Evolutionary conservation across 768 basidiomycete genomes (phyloP).

Genomic region (Gyrodon lividus): DNA sequence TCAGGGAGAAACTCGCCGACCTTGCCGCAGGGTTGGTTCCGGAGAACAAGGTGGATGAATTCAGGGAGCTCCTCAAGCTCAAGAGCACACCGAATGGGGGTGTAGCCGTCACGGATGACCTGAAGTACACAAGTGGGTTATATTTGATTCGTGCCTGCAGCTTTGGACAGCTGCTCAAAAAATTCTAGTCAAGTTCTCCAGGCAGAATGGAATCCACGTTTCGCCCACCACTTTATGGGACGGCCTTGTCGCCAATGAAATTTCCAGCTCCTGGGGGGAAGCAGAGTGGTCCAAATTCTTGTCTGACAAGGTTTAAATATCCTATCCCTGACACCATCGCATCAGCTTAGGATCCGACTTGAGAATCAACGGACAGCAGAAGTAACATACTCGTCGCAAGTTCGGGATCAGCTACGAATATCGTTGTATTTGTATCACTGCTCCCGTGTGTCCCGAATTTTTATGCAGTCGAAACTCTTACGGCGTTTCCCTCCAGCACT

Average conservation of each 20-base stretch:
- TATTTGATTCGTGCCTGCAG: neutral
- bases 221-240: conserved; percentile 83
- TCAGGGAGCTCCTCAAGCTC: conserved; percentile 62
- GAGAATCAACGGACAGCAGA: neutral
- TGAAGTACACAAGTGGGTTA: conserved; percentile 83
- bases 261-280: conserved; percentile 81
- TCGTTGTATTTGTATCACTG: too few relatives aligned
- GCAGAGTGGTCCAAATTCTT: conserved; percentile 82
- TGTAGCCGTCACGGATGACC: conserved; percentile 74
- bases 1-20: conserved; percentile 68
- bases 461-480: too few relatives aligned
- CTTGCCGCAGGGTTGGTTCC: conserved; percentile 58
- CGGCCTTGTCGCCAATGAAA: conserved; percentile 65
- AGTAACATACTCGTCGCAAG: neutral
- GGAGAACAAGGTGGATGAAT: conserved; percentile 44
- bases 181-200: conserved; percentile 80
- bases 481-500: too few relatives aligned
- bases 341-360: neutral
- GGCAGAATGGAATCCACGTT: conserved; percentile 92
- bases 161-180: neutral
- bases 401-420: too few relatives aligned
- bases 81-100: conserved; percentile 76
- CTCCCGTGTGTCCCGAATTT: too few relatives aligned
- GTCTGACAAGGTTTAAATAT: conserved; percentile 45
- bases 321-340: neutral